Evolutionary conservation across 78 protist species (phyloP).

Genomic region (Speleostelium caveatum): DNA sequence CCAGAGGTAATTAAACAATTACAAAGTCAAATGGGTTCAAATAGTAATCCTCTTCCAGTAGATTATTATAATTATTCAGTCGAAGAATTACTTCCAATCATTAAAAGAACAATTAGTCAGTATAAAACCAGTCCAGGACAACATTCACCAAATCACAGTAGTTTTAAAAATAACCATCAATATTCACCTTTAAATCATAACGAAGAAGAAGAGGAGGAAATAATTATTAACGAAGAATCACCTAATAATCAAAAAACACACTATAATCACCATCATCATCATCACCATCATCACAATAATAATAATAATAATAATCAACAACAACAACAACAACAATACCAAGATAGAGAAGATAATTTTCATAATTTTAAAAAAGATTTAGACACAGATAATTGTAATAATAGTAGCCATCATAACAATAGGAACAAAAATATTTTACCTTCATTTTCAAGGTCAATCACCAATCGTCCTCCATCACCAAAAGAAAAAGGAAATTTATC

Average conservation of each 20-base stretch:
- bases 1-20: too few species aligned
- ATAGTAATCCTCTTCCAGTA: background rate
- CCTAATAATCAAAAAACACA: background rate
- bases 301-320: background rate
- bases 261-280: too few species aligned
- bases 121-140: background rate
- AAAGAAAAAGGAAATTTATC: constrained; percentile 59
- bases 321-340: background rate
- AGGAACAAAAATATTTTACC: background rate
- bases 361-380: too few species aligned
- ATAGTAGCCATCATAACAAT: background rate
- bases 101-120: background rate
- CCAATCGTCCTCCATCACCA: too few species aligned
- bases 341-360: too few species aligned
- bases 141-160: background rate
- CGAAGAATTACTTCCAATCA: background rate
- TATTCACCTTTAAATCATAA: too few species aligned
- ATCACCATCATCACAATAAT: background rate
- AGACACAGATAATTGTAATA: too few species aligned
- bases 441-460: background rate
- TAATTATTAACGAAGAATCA: background rate
- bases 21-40: too few species aligned
- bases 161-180: too few species aligned
- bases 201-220: background rate
- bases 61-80: background rate